phyloP scores from a whole-genome alignment of 306 rosid genomes.

The Vigna radiata region DNA sequence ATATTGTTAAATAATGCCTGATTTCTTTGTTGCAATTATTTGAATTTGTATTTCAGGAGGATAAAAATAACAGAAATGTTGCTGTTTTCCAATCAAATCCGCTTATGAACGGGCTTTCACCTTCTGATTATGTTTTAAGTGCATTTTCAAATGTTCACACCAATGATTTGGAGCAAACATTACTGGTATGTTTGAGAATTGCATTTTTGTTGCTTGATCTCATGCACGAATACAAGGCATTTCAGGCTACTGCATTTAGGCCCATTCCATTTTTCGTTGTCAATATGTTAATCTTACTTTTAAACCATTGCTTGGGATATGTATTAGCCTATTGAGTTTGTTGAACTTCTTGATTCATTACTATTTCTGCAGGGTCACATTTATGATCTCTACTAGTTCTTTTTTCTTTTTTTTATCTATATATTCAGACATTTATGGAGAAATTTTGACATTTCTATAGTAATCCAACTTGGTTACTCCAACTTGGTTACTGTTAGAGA shows the following conservation, averaged over 20 bases:
- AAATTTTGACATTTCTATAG: slow-evolving; percentile 7
- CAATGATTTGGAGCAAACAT: slow-evolving; percentile 88
- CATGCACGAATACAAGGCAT: slow-evolving; percentile 17
- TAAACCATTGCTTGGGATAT: slow-evolving; percentile 2
- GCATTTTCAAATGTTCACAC: slow-evolving; percentile 80
- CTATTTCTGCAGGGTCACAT: slow-evolving; percentile 14
- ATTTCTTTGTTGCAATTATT: slow-evolving; percentile 22
- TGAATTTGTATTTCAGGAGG: slow-evolving; percentile 66
- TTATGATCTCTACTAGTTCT: neutral
- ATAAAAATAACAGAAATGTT: slow-evolving; percentile 54
- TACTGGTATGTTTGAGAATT: slow-evolving; percentile 66
- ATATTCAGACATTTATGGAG: neutral
- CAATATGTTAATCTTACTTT: neutral
- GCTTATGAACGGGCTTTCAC: slow-evolving; percentile 75
- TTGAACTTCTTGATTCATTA: slow-evolving; percentile 16
- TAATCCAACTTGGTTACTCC: neutral
- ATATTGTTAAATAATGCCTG: slow-evolving; percentile 18
- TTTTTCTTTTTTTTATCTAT: neutral
- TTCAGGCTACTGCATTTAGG: slow-evolving; percentile 5
- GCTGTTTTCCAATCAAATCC: slow-evolving; percentile 69
- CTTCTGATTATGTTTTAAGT: slow-evolving; percentile 80
- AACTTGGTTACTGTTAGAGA: no score
- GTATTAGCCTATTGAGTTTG: neutral
- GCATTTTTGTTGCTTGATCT: slow-evolving; percentile 35
- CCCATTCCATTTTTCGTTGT: neutral